Percentiles rank a stretch among this genome's conserved stretches.
Conservation (phyloP, 2,329 filamentous ascomycete genomes). For the Hymenoscyphus scutula region DNA sequence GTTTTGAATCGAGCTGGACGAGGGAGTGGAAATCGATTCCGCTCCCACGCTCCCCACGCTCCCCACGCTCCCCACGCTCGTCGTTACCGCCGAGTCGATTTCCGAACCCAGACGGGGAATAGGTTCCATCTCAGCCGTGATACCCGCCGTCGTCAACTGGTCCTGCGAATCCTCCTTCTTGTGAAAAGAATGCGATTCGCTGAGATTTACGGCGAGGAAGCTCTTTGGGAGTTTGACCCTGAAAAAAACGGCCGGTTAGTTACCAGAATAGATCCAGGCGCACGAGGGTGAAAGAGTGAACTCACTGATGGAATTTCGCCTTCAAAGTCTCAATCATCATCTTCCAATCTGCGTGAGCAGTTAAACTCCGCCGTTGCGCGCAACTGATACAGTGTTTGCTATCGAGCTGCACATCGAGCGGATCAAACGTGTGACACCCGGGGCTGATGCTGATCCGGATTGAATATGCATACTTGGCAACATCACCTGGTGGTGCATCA, state of each 20-base stretch:
- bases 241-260: constrained; percentile 15
- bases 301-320: constrained; percentile 92
- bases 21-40: background rate
- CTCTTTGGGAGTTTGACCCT: constrained; percentile 39
- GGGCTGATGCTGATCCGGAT: constrained; percentile 96
- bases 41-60: background rate
- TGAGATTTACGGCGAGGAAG: constrained; percentile 39
- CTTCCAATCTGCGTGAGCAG: constrained; percentile 91
- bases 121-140: background rate
- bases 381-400: constrained; percentile 95
- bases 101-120: background rate
- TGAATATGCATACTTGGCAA: constrained; percentile 72
- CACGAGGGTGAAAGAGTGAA: background rate
- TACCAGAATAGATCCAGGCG: background rate
- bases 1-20: background rate
- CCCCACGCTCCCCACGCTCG: background rate
- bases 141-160: background rate
- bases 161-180: constrained; percentile 32
- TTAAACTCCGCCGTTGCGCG: constrained; percentile 84
- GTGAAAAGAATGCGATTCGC: constrained; percentile 38
- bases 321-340: constrained; percentile 93
- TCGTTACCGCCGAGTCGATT: background rate
- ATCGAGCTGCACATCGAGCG: constrained; percentile 92
- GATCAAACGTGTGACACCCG: constrained; percentile 94
- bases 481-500: constrained; percentile 30